A percentile compares a stretch with the other conserved stretches of the same genome.
These are phyloP conservation scores for Amanita rimosa DNA, from an alignment of 768 basidiomycete species.

Conservation along the genomic window DNA sequence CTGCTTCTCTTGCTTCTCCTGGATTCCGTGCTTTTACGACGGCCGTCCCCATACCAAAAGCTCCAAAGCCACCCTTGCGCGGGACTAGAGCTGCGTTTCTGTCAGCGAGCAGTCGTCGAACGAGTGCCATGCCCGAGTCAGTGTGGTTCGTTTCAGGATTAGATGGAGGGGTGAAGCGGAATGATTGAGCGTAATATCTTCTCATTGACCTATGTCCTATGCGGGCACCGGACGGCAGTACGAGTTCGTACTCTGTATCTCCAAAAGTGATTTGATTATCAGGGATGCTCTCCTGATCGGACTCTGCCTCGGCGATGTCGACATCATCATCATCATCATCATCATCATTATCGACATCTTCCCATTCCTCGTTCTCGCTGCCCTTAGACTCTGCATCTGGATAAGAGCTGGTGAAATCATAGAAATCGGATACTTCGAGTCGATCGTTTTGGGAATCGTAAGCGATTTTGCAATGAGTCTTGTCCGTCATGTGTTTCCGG, in stretches of 20 bases:
- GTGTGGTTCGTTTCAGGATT: conserved; percentile 23
- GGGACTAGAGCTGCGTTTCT: conserved; percentile 83
- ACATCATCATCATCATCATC: conserved; percentile 23
- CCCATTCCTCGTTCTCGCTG: conserved; percentile 21
- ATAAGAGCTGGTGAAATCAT: conserved; percentile 83
- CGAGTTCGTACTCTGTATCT: conserved; percentile 76
- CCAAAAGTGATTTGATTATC: conserved; percentile 61
- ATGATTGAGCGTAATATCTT: conserved; percentile 79
- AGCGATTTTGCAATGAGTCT: conserved; percentile 92
- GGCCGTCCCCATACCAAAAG: conserved; percentile 70
- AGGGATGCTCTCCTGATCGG: conserved; percentile 25
- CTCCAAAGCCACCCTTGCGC: conserved; percentile 75
- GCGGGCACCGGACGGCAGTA: conserved; percentile 85
- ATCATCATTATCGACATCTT: conserved; percentile 31
- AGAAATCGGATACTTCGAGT: conserved; percentile 85
- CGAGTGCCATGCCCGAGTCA: conserved; percentile 65
- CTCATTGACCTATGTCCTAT: conserved; percentile 87
- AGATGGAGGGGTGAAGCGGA: conserved; percentile 30
- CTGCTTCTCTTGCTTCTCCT: conserved; percentile 93
- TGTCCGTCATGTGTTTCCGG: conserved; percentile 92
- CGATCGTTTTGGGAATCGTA: conserved; percentile 75
- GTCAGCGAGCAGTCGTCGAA: conserved; percentile 68
- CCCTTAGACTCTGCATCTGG: conserved; percentile 27
- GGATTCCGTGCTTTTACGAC: conserved; percentile 85
- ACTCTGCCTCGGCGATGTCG: conserved; percentile 32